Base-by-base conservation (phyloP, 768 basidiomycete genomes). In the Kwoniella botswanensis region DNA sequence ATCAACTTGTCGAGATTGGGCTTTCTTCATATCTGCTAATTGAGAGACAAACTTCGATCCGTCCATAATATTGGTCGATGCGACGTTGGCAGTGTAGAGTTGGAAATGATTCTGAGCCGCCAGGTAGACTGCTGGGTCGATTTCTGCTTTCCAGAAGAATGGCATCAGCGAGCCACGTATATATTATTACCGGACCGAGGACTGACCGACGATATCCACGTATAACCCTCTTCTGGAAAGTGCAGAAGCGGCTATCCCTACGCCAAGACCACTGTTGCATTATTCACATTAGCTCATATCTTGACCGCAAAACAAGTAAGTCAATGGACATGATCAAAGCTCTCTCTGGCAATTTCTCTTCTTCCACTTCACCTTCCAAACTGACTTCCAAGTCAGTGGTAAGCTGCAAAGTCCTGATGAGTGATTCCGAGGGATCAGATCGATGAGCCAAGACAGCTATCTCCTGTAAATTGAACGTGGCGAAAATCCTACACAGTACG, bases 101-200 rank as follows among this genome's bases (percentile, higher is more conserved):
- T 89, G 91, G 72, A 98, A 97, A 84, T 88, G 95, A 42, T 83
- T 85, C 29, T 88, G 87, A 17, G 95, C 93, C 29, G 91, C 93
- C 15, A 88, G 85, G 80, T 95, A 94, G 22, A 98, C 94, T 1
- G 88, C 90, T 44, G 93, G 92, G 80, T 98, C 96, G 70, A 96
- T 92, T 83, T 98, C 96, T 77, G 54, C 53, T 11, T 56, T 21
- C 15, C 43, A 57, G 56, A n/a, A 35, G 35, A 35, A 35, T 4
- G 35, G 35, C 7, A 35, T 35, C 35, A 35, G 35, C 35, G 35
- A 35, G 35, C 4, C 35, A 35, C 35, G 6, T 35, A 6, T 35
- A 35, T 6, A 35, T 4, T 35, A 4, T 35, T 35, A 35, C 35
- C 35, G 6, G 35, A 35, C 3, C 3, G 4, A 4, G 35, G 22